Base-by-base conservation (phyloP, 331 rosid genomes). In the Ulmus americana region DNA sequence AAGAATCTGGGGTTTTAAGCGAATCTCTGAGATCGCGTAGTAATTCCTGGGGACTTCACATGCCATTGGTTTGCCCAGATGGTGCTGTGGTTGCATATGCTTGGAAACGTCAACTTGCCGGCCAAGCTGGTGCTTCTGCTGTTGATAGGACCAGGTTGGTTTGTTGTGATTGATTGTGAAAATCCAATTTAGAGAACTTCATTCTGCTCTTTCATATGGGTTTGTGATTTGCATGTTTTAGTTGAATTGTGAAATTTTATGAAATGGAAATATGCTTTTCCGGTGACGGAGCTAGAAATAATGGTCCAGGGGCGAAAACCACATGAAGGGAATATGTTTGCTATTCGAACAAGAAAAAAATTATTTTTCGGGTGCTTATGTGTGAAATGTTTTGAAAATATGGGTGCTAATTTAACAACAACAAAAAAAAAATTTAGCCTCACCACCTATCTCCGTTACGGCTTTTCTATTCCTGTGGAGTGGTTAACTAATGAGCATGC, bases 51-150 rank as follows among this genome's bases (percentile, higher is more conserved):
- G 96, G 96, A 1, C 45, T 89, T 61, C 91, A 89, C 77, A 92
- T 92, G 98, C 96, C 96, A 0, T 67, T 92, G 80, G 94, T 89
- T 72, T 92, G 98, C 71, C 96, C 96, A 1, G 96, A 92, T 8
- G 98, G 91, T 0, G 95, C 95, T 2, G 94, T 92, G 7, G 98
- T 92, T 63, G 96, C 96, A 0, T 92, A 89, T 65, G 98, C 98
- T 54, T 92, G 98, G 95, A 92, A 89, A 63, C 86, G 95, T 13
- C 91, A 86, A 63, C 85, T 92, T n/a, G 96, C 96, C 3, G 97
- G 95, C 38, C 98, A 92, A 76, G 97, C 95, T 1, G 95, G 95
- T 20, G 98, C 95, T 0, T 92, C 97, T 1, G 97, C 97, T 0
- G 94, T 89, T 40, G 98, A 92, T 60, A 63, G 96, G 63, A 83